Evolutionary conservation across 1,284 basidiomycete species (phyloP).

Genomic region (Heterobasidion occidentale): DNA sequence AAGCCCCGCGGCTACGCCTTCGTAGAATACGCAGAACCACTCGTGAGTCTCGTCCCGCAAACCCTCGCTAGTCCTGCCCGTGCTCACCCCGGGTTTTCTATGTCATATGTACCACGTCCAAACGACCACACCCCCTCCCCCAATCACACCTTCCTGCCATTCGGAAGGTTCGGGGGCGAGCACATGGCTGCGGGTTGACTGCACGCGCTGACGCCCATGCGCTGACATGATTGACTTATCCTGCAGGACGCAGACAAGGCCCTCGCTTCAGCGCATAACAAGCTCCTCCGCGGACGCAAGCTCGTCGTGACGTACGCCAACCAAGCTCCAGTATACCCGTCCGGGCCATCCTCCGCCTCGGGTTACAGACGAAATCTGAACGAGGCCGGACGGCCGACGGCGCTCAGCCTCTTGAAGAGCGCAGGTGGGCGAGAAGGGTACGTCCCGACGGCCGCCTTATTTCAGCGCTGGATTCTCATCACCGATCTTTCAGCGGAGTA

Average conservation of each 20-base stretch:
- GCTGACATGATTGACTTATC: neutral
- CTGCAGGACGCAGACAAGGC: constrained; percentile 84
- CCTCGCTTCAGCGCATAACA: constrained; percentile 68
- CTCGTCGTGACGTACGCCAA: constrained; percentile 87
- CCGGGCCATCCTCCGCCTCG: constrained; percentile 11
- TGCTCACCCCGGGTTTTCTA: constrained; percentile 45
- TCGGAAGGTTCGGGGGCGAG: neutral
- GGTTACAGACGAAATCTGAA: constrained; percentile 35
- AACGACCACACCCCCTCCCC: neutral
- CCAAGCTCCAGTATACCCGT: constrained; percentile 53
- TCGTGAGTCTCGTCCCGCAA: constrained; percentile 50
- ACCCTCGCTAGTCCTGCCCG: constrained; percentile 9
- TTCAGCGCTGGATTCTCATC: neutral
- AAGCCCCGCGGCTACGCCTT: constrained; percentile 96
- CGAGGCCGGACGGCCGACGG: constrained; percentile 71
- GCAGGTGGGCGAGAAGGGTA: constrained; percentile 56
- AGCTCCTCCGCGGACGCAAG: constrained; percentile 78
- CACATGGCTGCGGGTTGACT: neutral
- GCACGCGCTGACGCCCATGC: neutral
- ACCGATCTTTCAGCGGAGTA: neutral
- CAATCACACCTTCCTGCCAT: neutral
- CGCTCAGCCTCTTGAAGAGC: constrained; percentile 82
- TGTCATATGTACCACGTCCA: constrained; percentile 3
- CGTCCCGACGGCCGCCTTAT: constrained; percentile 16
- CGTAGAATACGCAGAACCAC: constrained; percentile 73